Evolutionary conservation across 2,329 filamentous ascomycete species (phyloP).

Genomic region (Ceratocystiopsis brevicomis): DNA sequence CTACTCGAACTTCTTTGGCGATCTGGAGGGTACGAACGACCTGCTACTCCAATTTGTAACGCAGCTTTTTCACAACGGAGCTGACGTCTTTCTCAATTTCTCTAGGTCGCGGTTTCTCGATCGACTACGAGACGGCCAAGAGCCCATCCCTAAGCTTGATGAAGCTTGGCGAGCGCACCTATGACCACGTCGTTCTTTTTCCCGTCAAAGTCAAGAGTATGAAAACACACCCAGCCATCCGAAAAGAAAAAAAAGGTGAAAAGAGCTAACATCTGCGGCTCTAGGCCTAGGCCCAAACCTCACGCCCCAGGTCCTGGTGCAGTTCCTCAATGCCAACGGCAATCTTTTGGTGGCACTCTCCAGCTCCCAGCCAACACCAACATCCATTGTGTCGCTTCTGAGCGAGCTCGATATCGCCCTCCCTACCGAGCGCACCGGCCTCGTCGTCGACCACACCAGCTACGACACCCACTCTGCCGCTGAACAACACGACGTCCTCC

Average conservation of each 20-base stretch:
- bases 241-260: no score
- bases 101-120: conserved; percentile 61
- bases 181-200: conserved; percentile 79
- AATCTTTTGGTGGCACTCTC: conserved; percentile 81
- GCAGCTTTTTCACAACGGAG: background rate
- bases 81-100: conserved; percentile 7
- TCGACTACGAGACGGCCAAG: conserved; percentile 71
- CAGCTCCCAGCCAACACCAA: conserved; percentile 48
- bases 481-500: conserved; percentile 75
- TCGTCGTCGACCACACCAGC: conserved; percentile 91
- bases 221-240: background rate
- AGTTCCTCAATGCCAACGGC: conserved; percentile 78
- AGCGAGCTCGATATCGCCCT: conserved; percentile 76
- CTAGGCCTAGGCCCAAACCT: conserved; percentile 75
- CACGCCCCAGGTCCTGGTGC: conserved; percentile 67
- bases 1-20: conserved; percentile 66
- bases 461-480: conserved; percentile 60
- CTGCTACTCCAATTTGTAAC: conserved; percentile 13
- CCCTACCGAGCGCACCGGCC: conserved; percentile 65
- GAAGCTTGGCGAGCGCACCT: conserved; percentile 67
- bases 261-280: no score
- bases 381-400: conserved; percentile 58
- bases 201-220: conserved; percentile 78
- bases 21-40: conserved; percentile 36
- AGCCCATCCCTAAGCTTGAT: conserved; percentile 61